Evolutionary conservation across 1,284 basidiomycete species (phyloP).

Genomic region (Malassezia yamatoensis): DNA sequence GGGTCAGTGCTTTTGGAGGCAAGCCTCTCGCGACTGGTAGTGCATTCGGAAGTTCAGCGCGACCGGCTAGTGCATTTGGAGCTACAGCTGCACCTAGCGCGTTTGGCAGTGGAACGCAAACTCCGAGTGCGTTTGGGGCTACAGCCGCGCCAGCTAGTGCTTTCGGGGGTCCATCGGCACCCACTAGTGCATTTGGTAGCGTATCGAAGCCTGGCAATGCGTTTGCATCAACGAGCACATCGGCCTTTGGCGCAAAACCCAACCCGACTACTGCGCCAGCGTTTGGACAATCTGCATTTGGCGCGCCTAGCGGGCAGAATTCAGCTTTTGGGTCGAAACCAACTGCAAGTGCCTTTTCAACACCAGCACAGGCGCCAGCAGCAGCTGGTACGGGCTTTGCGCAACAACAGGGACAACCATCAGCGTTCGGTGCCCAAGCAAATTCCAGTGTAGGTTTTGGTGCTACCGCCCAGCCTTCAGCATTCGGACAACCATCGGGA

Average conservation of each 20-base stretch:
- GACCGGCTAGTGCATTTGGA: not conserved
- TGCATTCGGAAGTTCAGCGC: conserved; percentile 1
- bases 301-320: not conserved
- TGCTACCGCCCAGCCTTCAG: not conserved
- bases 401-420: not conserved
- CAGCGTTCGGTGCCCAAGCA: not conserved
- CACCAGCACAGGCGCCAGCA: not conserved
- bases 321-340: conserved; percentile 6
- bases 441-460: not conserved
- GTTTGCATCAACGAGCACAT: not conserved
- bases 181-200: conserved; percentile 6
- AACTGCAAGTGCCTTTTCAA: not conserved
- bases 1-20: conserved; percentile 1
- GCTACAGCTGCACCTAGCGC: not conserved
- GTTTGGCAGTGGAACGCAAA: not conserved
- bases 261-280: not conserved
- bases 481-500: conserved; percentile 3
- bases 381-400: conserved; percentile 2
- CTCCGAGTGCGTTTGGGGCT: conserved; percentile 4
- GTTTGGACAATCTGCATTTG: conserved; percentile 11
- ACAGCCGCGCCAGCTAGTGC: not conserved
- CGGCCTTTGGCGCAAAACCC: not conserved
- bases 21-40: too few species aligned
- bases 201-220: too few species aligned
- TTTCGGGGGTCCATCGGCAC: too few species aligned